phyloP scores from a whole-genome alignment of 208 protist species.

The Kentomonas sorsogonicus region DNA sequence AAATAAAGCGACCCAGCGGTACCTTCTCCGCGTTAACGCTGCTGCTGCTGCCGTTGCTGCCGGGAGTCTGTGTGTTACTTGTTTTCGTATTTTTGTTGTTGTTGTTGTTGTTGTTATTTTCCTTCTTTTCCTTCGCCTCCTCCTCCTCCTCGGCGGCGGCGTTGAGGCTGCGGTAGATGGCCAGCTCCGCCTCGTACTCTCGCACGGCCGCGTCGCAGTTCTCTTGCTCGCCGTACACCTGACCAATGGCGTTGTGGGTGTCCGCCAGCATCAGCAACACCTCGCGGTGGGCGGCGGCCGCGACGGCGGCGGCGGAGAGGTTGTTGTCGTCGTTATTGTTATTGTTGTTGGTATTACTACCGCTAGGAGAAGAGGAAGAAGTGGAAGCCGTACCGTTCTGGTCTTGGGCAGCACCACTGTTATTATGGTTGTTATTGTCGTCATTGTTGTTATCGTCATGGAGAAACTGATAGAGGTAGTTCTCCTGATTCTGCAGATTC shows the following conservation, averaged over 20 bases:
- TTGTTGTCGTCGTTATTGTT: too few relatives aligned
- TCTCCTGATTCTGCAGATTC: conserved; percentile 66
- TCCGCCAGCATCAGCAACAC: conserved; percentile 62
- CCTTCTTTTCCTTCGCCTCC: conserved; percentile 5
- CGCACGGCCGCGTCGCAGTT: conserved; percentile 68
- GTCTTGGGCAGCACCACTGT: too few relatives aligned
- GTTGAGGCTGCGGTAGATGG: conserved; percentile 74
- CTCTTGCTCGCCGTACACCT: conserved; percentile 74
- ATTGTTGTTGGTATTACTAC: too few relatives aligned
- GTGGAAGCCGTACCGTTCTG: too few relatives aligned
- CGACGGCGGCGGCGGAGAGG: background rate
- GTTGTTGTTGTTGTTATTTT: background rate
- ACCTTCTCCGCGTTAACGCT: too few relatives aligned
- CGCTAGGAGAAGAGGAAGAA: too few relatives aligned
- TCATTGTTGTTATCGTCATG: background rate
- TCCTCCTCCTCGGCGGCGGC: conserved; percentile 13
- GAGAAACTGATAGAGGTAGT: conserved; percentile 18
- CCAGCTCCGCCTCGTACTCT: conserved; percentile 79
- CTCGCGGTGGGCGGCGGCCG: conserved; percentile 22
- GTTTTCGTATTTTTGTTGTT: conserved; percentile 17
- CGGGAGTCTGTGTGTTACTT: too few relatives aligned
- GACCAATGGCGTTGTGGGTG: conserved; percentile 76
- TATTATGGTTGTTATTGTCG: background rate
- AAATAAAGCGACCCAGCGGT: conserved; percentile 45
- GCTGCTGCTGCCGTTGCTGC: too few relatives aligned